Evolutionary conservation across 129 eudicot species (phyloP), one percentile per base, ranked within the genome.

Genomic region (Arctium minus): DNA sequence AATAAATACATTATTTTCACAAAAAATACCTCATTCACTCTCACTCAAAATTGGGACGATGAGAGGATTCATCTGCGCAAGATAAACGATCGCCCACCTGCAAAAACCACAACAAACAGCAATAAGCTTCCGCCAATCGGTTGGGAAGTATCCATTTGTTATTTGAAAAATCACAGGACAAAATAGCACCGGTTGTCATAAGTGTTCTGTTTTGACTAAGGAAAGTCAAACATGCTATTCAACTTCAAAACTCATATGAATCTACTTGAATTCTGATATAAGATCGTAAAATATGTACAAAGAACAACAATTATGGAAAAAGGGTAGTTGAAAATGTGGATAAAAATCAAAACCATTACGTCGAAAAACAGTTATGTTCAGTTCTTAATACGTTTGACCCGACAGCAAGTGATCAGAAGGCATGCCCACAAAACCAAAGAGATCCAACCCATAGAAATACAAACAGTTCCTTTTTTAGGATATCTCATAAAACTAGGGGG

Each of bases 21-120:
- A 74, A 37, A 81, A 12, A 33, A 44, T n/a, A 77, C 72, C 81
- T 89, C 80, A 89, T 73, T 86, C 89, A 77, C 73, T 81, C 84
- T 86, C 92, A 35, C 87, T 88, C 73, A 88, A 80, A 70, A 88
- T 86, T 6, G 92, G 92, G 72, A 88, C 92, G 17, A 88, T 86
- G 78, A 88, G 92, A 11, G 92, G 92, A 71, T 88, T 88, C 92
- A 88, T 86, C 85, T 89, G 90, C 56, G 89, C 90, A 79, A 89
- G 80, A 72, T 89, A 89, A 5, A 89, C 88, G 38, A 86, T 89
- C 12, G 90, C 90, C 88, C 92, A 89, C 92, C 92, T 86, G 79
- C 71, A 78, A 27, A 73, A 78, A 64, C 40, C 72, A 73, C 46
- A 75, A 31, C 11, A 15, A 18, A 74, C 70, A 74, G 39, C 73